phyloP scores from a whole-genome alignment of 345 rosid genomes.

The Euphorbia pulcherrima region DNA sequence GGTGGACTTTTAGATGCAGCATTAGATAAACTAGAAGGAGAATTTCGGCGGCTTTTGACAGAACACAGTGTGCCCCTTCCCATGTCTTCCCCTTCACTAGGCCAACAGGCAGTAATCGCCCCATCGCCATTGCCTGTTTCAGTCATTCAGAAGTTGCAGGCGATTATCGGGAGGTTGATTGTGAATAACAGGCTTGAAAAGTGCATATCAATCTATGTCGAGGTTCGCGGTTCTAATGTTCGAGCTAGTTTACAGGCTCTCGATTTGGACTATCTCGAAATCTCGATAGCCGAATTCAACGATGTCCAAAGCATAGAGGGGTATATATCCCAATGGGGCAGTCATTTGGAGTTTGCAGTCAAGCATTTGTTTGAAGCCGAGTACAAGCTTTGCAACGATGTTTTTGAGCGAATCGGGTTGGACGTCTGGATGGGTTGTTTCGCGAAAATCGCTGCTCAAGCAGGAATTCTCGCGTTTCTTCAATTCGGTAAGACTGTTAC shows the following conservation, averaged over 20 bases:
- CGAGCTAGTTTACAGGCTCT: slow-evolving; percentile 92
- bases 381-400: slow-evolving; percentile 86
- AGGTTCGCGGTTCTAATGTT: slow-evolving; percentile 81
- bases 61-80: slow-evolving; percentile 90
- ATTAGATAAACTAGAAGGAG: slow-evolving; percentile 68
- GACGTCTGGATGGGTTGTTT: slow-evolving; percentile 98
- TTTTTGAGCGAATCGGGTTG: slow-evolving; percentile 76
- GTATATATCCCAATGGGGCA: slow-evolving; percentile 88
- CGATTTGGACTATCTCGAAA: slow-evolving; percentile 87
- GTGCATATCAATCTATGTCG: slow-evolving; percentile 77
- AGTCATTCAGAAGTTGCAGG: slow-evolving; percentile 84
- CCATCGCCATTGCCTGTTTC: slow-evolving; percentile 86
- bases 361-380: slow-evolving; percentile 97
- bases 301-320: slow-evolving; percentile 88
- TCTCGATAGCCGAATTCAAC: slow-evolving; percentile 76
- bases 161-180: slow-evolving; percentile 79
- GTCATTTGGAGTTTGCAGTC: slow-evolving; percentile 97
- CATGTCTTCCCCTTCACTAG: slow-evolving; percentile 63
- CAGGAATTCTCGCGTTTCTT: slow-evolving; percentile 90
- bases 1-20: slow-evolving; percentile 89
- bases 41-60: slow-evolving; percentile 65
- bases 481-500: slow-evolving; percentile 94
- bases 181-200: slow-evolving; percentile 79
- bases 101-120: slow-evolving; percentile 70
- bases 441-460: slow-evolving; percentile 91